Conservation (phyloP, 768 basidiomycete species). For the Coprinellus aureogranulatus region DNA sequence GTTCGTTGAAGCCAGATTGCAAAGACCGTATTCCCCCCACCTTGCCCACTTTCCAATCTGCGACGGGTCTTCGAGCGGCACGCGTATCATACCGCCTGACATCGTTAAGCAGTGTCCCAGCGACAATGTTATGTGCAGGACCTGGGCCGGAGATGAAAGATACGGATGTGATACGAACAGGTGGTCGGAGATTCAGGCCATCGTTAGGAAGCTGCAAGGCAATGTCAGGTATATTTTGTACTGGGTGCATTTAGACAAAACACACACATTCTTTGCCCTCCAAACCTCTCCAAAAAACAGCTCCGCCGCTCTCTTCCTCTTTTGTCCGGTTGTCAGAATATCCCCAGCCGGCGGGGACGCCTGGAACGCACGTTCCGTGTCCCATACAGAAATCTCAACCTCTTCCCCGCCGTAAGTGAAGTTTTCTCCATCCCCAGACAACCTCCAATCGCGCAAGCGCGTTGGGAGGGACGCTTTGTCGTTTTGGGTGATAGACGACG, state of each 20-base stretch:
- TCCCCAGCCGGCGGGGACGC: conserved; percentile 18
- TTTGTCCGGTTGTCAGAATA: conserved; percentile 33
- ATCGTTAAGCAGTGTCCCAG: conserved; percentile 75
- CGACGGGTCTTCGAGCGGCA: conserved; percentile 62
- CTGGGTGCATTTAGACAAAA: no score
- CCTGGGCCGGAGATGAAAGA: conserved; percentile 48
- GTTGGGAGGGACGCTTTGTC: conserved; percentile 49
- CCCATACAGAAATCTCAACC: conserved; percentile 81
- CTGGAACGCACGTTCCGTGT: conserved; percentile 57
- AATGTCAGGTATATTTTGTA: no score
- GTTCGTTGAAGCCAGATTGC: conserved; percentile 56
- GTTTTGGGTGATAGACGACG: conserved; percentile 2
- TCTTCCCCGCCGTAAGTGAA: conserved; percentile 87
- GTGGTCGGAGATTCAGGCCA: conserved; percentile 68
- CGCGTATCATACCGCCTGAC: conserved; percentile 78
- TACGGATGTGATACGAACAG: conserved; percentile 71
- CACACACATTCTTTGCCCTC: conserved; percentile 76
- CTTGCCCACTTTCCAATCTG: conserved; percentile 64
- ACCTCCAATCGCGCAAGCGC: conserved; percentile 65
- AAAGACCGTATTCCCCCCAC: conserved; percentile 59
- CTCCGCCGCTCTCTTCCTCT: conserved; percentile 56
- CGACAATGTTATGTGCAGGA: conserved; percentile 50
- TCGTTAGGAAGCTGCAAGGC: conserved; percentile 69
- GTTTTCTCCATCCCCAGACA: conserved; percentile 47
- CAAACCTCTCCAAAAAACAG: conserved; percentile 75